Evolutionary conservation across 2,329 filamentous ascomycete species (phyloP).

Genomic region (Paraphoma chrysanthemicola): DNA sequence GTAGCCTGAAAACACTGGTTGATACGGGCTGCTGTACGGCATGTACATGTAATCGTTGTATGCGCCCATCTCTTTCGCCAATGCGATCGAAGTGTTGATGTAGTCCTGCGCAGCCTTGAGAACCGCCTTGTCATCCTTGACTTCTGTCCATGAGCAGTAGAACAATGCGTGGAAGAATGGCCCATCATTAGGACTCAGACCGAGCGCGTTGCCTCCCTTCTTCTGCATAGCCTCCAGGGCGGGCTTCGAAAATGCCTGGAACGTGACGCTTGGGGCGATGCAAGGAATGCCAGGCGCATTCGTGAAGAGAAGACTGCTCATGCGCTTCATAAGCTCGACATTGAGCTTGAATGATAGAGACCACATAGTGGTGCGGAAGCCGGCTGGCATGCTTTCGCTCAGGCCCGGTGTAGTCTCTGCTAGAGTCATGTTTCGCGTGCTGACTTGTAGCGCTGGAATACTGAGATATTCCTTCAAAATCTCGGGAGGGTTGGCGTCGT

Average conservation of each 20-base stretch:
- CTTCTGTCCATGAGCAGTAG: slow-evolving; percentile 25
- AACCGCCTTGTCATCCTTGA: slow-evolving; percentile 25
- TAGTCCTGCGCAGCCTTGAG: slow-evolving; percentile 20
- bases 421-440: slow-evolving; percentile 22
- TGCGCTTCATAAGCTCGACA: slow-evolving; percentile 19
- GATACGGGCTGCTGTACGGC: slow-evolving; percentile 54
- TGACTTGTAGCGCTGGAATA: slow-evolving; percentile 22
- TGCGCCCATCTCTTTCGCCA: slow-evolving; percentile 9
- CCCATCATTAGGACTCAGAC: slow-evolving; percentile 17
- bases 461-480: slow-evolving; percentile 30
- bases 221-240: slow-evolving; percentile 25
- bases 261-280: slow-evolving; percentile 9
- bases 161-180: slow-evolving; percentile 24
- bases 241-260: slow-evolving; percentile 31
- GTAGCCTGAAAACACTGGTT: slow-evolving; percentile 51
- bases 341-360: slow-evolving; percentile 33
- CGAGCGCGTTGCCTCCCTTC: slow-evolving; percentile 35
- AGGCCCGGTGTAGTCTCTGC: slow-evolving; percentile 17
- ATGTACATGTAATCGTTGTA: slow-evolving; percentile 47
- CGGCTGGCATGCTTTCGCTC: slow-evolving; percentile 14
- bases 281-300: slow-evolving; percentile 21
- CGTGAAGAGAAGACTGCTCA: slow-evolving; percentile 21
- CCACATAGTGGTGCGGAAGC: slow-evolving; percentile 34
- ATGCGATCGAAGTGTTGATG: neutral
- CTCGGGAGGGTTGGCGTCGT: slow-evolving; percentile 11